phyloP scores from a whole-genome alignment of 1,284 basidiomycete genomes.

The Papiliotrema terrestris region DNA sequence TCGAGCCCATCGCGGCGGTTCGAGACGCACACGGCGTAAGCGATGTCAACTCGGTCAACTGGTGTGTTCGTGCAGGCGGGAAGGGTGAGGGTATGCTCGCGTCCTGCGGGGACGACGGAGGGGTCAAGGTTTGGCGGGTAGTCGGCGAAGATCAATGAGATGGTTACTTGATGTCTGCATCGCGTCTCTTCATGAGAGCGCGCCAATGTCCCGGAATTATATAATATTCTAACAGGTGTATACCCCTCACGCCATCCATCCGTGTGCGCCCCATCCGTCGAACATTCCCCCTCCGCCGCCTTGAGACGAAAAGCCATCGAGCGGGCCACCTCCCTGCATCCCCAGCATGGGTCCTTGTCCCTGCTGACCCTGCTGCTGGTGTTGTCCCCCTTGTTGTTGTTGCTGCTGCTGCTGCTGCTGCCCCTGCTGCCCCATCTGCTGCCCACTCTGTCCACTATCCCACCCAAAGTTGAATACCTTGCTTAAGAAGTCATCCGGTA shows the following conservation, averaged over 20 bases:
- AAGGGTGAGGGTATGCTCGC: conserved; percentile 49
- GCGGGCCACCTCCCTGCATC: background rate
- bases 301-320: too few relatives aligned
- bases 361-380: background rate
- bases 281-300: background rate
- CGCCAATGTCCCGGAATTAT: background rate
- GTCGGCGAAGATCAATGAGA: conserved; percentile 9
- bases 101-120: conserved; percentile 57
- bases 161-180: too few relatives aligned
- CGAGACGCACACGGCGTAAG: conserved; percentile 50
- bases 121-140: conserved; percentile 54
- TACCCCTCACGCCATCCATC: conserved; percentile 12
- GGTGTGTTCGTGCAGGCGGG: conserved; percentile 47
- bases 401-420: background rate
- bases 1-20: conserved; percentile 29
- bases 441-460: conserved; percentile 16
- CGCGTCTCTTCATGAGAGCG: background rate
- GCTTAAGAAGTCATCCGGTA: conserved; percentile 44
- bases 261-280: conserved; percentile 10
- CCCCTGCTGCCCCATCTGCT: background rate
- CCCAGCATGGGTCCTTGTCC: background rate
- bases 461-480: conserved; percentile 46
- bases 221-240: background rate
- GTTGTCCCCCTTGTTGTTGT: background rate
- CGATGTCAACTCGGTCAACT: conserved; percentile 56